phyloP scores from a whole-genome alignment of 768 basidiomycete species.

The Tremella fuciformis region DNA sequence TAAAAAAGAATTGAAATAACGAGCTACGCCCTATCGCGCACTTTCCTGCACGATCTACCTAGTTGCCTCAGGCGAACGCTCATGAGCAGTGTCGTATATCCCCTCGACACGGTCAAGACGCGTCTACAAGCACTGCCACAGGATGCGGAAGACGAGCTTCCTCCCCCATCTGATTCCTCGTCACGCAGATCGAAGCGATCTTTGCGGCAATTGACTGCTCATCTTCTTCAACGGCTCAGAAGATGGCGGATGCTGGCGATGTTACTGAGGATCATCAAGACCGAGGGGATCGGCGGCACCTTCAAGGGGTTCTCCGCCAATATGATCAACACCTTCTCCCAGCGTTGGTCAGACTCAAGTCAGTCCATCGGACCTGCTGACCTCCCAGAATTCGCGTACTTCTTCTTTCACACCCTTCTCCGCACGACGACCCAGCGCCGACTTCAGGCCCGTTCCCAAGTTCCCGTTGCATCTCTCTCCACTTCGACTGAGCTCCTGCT shows the following conservation, averaged over 20 bases:
- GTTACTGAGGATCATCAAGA: slow-evolving; percentile 67
- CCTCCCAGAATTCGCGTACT: slow-evolving; percentile 88
- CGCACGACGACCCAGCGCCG: slow-evolving; percentile 56
- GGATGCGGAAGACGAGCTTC: slow-evolving; percentile 40
- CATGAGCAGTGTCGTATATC: slow-evolving; percentile 74
- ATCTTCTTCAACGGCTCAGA: slow-evolving; percentile 23
- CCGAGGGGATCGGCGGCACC: slow-evolving; percentile 76
- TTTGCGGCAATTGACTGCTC: neutral
- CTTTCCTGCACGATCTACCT: no score
- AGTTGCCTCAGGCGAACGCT: neutral
- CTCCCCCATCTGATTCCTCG: neutral
- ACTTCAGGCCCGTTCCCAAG: slow-evolving; percentile 4
- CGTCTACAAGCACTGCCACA: slow-evolving; percentile 70
- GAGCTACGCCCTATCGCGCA: no score
- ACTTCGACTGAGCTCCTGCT: slow-evolving; percentile 67
- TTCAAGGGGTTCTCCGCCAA: slow-evolving; percentile 93
- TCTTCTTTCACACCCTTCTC: slow-evolving; percentile 96
- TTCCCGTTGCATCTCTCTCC: slow-evolving; percentile 25
- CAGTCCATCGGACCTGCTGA: neutral
- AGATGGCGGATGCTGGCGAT: slow-evolving; percentile 61
- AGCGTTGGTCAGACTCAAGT: slow-evolving; percentile 63
- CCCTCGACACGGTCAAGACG: slow-evolving; percentile 94
- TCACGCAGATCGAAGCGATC: neutral
- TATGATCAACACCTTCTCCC: slow-evolving; percentile 97
- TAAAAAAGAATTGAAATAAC: no score